phyloP scores from a whole-genome alignment of 2,329 filamentous ascomycete species.

The Colletotrichum eremochloae region DNA sequence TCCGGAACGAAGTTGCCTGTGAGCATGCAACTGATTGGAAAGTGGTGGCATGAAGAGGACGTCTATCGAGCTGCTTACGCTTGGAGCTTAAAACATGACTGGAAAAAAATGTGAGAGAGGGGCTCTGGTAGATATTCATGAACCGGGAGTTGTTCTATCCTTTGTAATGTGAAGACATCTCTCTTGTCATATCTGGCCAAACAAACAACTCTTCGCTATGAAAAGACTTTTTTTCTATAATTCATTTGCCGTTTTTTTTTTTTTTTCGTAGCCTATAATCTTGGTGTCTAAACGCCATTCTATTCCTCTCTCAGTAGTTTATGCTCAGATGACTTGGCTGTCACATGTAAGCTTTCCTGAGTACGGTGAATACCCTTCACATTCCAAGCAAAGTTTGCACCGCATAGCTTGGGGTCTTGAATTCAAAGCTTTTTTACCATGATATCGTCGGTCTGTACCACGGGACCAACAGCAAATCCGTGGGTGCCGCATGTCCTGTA shows the following conservation, averaged over 20 bases:
- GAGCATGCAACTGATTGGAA: conserved; percentile 50
- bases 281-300: neutral
- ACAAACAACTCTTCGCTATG: neutral
- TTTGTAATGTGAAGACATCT: no score
- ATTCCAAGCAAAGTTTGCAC: accelerated
- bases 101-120: neutral
- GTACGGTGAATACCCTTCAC: neutral
- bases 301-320: neutral
- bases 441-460: conserved; percentile 59
- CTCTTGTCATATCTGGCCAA: neutral
- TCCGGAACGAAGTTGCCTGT: conserved; percentile 44
- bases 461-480: conserved; percentile 56
- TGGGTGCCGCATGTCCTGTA: conserved; percentile 56
- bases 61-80: conserved; percentile 34
- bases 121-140: neutral
- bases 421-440: conserved; percentile 51
- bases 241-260: no score
- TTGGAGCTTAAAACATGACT: conserved; percentile 20
- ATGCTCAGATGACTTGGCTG: no score
- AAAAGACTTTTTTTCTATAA: neutral
- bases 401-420: accelerated
- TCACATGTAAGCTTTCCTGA: neutral
- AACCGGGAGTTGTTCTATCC: neutral
- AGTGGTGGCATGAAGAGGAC: conserved; percentile 47
- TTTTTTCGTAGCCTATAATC: neutral